A percentile compares a stretch with the other conserved stretches of the same genome.
These are phyloP conservation scores for Aureobasidium sp. DNA, from an alignment of 2,329 filamentous ascomycete species.

Conservation along the genomic window DNA sequence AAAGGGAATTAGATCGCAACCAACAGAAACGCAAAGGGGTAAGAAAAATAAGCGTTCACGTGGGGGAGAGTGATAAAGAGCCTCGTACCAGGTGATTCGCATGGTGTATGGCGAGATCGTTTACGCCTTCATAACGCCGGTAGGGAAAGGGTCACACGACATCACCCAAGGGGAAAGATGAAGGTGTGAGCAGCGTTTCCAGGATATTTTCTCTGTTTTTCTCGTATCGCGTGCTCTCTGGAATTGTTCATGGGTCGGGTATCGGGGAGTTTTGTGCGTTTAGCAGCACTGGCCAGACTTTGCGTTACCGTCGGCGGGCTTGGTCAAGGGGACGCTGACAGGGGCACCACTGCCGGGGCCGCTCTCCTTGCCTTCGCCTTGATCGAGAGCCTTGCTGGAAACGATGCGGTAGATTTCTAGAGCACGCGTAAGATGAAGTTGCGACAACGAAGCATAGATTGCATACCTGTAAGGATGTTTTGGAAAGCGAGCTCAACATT, in stretches of 20 bases:
- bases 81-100: not conserved
- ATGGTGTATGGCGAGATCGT: not conserved
- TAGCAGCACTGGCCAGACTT: conserved; percentile 81
- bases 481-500: conserved; percentile 99
- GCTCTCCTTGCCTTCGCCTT: conserved; percentile 65
- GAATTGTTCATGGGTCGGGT: not conserved
- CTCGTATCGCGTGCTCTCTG: conserved; percentile 20
- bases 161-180: not conserved
- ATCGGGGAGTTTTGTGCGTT: not conserved
- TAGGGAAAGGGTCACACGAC: not conserved
- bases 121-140: conserved; percentile 4
- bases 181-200: not conserved
- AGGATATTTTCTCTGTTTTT: conserved; percentile 3
- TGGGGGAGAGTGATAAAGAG: not conserved
- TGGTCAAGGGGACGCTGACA: conserved; percentile 75
- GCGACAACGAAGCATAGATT: not conserved
- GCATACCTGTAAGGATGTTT: conserved; percentile 90
- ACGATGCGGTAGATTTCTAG: conserved; percentile 99
- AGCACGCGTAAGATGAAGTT: not conserved
- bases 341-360: conserved; percentile 66
- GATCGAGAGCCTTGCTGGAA: conserved; percentile 88
- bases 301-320: conserved; percentile 68
- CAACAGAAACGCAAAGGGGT: not conserved
- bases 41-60: not conserved
- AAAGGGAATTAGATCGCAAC: not conserved